Evolutionary conservation across 176 grass and related monocot genomes (phyloP).

Genomic region (Triticum urartu): DNA sequence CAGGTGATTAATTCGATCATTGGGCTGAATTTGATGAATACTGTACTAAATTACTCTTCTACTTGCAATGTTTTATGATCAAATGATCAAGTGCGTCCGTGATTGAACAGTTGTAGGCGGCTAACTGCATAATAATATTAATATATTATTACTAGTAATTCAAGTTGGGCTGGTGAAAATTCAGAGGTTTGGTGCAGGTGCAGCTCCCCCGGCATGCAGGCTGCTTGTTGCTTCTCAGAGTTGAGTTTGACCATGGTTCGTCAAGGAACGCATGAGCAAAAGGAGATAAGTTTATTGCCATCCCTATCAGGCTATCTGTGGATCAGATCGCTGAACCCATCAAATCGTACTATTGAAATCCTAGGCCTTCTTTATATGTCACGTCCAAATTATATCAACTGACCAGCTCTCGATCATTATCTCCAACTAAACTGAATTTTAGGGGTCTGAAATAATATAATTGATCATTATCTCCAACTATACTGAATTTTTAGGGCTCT

Average conservation of each 20-base stretch:
- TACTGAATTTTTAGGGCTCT: background rate
- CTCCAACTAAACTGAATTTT: background rate
- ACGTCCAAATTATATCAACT: background rate
- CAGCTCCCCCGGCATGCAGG: background rate
- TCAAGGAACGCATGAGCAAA: background rate
- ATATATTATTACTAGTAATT: background rate
- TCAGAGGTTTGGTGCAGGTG: background rate
- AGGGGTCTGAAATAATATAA: too few relatives aligned
- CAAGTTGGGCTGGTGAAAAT: background rate
- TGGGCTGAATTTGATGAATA: too few relatives aligned
- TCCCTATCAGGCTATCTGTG: background rate
- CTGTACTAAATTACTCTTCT: background rate
- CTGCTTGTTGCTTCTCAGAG: constrained; percentile 22
- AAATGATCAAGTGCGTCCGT: background rate
- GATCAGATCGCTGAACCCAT: constrained; percentile 22
- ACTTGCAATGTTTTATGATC: background rate
- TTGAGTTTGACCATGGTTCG: constrained; percentile 20
- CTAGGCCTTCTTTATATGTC: background rate
- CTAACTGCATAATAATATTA: background rate
- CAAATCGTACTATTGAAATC: background rate
- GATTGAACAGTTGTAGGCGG: background rate
- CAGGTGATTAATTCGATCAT: background rate
- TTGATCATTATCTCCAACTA: background rate
- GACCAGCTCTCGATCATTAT: background rate
- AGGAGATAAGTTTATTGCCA: background rate